phyloP scores from a whole-genome alignment of 192 early-diverging fungal genomes.

The Coemansia sp. region DNA sequence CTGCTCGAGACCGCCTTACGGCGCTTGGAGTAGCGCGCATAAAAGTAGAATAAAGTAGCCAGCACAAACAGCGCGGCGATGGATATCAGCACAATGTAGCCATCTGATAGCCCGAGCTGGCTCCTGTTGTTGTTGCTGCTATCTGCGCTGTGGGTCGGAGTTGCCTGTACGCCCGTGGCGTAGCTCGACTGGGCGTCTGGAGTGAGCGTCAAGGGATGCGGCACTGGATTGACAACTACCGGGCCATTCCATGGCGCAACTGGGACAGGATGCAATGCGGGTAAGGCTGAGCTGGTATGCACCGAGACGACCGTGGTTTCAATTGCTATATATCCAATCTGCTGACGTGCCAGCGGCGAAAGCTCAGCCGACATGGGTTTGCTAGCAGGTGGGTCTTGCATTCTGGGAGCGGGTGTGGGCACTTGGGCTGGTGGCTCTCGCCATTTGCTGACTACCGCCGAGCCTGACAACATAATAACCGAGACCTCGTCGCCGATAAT shows the following conservation, averaged over 20 bases:
- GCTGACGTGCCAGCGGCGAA: background rate
- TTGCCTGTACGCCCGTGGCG: no score
- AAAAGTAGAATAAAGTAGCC: conserved; percentile 39
- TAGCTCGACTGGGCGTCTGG: background rate
- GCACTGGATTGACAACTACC: background rate
- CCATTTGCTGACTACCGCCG: conserved; percentile 4
- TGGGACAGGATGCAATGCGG: background rate
- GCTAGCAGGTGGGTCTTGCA: background rate
- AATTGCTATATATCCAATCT: background rate
- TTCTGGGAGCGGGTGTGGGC: background rate
- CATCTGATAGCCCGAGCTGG: conserved; percentile 26
- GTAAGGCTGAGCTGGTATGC: background rate
- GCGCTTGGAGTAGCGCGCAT: conserved; percentile 25
- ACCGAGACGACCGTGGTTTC: background rate
- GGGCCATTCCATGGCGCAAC: background rate
- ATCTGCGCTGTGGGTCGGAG: background rate
- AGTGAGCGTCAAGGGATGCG: background rate
- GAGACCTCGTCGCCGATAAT: conserved; percentile 24
- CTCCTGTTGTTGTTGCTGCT: conserved; percentile 4
- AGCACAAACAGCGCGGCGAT: conserved; percentile 28
- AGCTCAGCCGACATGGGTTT: background rate
- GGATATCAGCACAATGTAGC: conserved; percentile 42
- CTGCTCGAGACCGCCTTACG: background rate
- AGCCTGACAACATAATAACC: background rate
- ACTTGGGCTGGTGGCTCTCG: background rate